Percentiles rank a stretch among this genome's conserved stretches.
Evolutionary conservation across 2,329 filamentous ascomycete species (phyloP).

Genomic region (Xylariomycetidae sp.): DNA sequence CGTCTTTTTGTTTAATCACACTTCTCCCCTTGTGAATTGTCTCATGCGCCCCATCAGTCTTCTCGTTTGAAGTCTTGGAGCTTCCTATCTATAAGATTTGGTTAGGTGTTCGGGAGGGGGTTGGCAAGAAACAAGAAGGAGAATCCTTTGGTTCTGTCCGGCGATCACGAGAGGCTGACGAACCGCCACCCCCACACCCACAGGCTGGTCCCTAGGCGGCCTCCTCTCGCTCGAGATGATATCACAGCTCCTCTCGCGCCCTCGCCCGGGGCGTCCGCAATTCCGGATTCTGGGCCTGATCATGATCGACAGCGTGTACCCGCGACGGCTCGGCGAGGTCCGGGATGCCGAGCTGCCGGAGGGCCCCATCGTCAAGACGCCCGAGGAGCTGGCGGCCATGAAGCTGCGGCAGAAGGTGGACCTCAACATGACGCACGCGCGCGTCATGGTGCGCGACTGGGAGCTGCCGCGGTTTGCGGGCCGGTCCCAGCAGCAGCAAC

Average conservation of each 20-base stretch:
- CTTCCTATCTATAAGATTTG: background rate
- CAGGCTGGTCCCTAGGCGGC: constrained; percentile 51
- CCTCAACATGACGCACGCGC: constrained; percentile 28
- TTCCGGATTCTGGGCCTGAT: constrained; percentile 45
- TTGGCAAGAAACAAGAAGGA: too few relatives aligned
- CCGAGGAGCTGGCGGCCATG: constrained; percentile 24
- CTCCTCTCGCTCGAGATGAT: constrained; percentile 48
- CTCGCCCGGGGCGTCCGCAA: constrained; percentile 19
- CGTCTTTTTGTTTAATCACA: too few relatives aligned
- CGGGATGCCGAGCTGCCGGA: constrained; percentile 11
- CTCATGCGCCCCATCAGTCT: too few relatives aligned
- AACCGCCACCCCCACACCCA: background rate
- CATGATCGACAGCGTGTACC: constrained; percentile 48
- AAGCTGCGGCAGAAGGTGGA: constrained; percentile 24
- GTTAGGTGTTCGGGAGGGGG: too few relatives aligned
- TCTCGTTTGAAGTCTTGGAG: too few relatives aligned
- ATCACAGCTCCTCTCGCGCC: constrained; percentile 30
- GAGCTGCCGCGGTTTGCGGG: constrained; percentile 19
- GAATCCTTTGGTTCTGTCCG: too few relatives aligned
- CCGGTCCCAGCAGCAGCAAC: constrained; percentile 13
- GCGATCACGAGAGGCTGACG: background rate
- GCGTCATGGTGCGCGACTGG: constrained; percentile 25
- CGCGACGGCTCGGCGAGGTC: constrained; percentile 17
- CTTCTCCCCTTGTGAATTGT: too few relatives aligned
- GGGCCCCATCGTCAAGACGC: constrained; percentile 22